These are phyloP conservation scores for Debaryomyces udenii DNA, from an alignment of 1,139 yeast genomes.

Conservation along the genomic window DNA sequence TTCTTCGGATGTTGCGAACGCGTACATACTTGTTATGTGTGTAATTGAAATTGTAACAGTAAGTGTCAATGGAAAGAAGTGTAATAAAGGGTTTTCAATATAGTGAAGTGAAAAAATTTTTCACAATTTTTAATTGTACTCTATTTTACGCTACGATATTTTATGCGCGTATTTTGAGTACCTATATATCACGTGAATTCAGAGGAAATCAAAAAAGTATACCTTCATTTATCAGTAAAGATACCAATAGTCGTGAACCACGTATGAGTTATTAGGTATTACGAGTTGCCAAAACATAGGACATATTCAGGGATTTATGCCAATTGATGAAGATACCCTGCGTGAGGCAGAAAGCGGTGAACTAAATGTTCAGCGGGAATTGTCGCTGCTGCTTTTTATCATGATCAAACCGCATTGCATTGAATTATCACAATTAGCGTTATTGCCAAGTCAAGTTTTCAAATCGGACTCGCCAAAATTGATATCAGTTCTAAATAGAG, in stretches of 20 bases:
- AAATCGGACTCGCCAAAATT: constrained; percentile 18
- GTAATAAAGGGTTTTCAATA: too few relatives aligned
- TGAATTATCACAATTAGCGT: constrained; percentile 28
- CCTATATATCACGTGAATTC: background rate
- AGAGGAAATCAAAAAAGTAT: background rate
- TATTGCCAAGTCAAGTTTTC: constrained; percentile 19
- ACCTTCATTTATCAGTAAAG: background rate
- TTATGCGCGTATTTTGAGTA: too few relatives aligned
- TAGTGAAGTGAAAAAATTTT: too few relatives aligned
- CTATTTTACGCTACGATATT: too few relatives aligned
- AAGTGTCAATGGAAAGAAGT: too few relatives aligned
- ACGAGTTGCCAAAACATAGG: background rate
- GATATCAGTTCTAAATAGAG: constrained; percentile 12
- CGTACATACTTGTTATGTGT: background rate
- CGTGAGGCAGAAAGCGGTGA: background rate
- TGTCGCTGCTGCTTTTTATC: constrained; percentile 36
- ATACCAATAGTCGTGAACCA: background rate
- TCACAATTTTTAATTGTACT: too few relatives aligned
- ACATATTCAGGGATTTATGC: constrained; percentile 1
- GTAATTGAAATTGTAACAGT: too few relatives aligned
- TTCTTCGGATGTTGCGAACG: background rate
- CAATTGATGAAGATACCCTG: constrained; percentile 5
- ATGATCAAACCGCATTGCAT: constrained; percentile 40
- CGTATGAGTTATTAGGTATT: background rate
- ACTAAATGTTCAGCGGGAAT: constrained; percentile 10